Conservation (phyloP, 106 monocot genomes). For the Alisma plantagoaquatica region DNA sequence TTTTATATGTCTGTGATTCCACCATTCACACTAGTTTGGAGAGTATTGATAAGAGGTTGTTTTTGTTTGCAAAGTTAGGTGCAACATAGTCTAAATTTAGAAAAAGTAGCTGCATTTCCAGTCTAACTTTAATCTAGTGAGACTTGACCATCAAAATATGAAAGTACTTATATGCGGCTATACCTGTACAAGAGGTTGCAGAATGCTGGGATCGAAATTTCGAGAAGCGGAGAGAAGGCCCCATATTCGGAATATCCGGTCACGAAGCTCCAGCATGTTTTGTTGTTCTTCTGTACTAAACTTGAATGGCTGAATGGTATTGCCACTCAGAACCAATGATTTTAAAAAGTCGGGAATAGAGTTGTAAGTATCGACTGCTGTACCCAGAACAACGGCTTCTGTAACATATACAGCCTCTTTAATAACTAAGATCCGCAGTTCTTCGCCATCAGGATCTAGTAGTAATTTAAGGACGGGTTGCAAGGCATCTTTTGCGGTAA, state of each 20-base stretch:
- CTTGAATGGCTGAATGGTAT: constrained; percentile 37
- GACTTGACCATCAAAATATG: no score
- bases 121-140: no score
- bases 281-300: constrained; percentile 56
- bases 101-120: no score
- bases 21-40: no score
- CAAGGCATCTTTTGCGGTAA: constrained; percentile 85
- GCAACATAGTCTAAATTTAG: no score
- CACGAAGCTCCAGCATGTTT: constrained; percentile 73
- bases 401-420: constrained; percentile 89
- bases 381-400: constrained; percentile 75
- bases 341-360: constrained; percentile 61
- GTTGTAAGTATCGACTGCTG: constrained; percentile 69
- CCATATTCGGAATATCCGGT: constrained; percentile 80
- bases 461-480: constrained; percentile 91
- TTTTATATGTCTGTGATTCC: no score
- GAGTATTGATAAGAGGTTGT: no score
- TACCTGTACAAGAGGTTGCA: constrained; percentile 95
- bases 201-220: constrained; percentile 83
- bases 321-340: constrained; percentile 43
- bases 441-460: constrained; percentile 77
- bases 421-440: constrained; percentile 64
- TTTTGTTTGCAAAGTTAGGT: no score
- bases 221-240: constrained; percentile 68
- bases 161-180: no score